Evolutionary conservation across 179 eudicot species (phyloP).

Genomic region (Spergularia azorica): DNA sequence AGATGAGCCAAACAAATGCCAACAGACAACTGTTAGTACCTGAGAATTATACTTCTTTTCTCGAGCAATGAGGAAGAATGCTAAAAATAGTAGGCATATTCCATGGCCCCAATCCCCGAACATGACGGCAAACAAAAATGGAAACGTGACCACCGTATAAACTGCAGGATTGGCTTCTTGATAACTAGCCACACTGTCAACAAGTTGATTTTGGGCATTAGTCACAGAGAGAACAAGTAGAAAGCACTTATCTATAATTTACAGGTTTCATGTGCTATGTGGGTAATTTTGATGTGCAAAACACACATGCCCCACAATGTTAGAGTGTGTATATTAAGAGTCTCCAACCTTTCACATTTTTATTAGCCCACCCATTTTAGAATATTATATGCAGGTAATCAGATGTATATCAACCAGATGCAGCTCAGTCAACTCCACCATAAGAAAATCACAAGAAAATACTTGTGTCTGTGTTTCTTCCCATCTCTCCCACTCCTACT

Average conservation of each 20-base stretch:
- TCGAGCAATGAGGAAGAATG: slow-evolving; percentile 79
- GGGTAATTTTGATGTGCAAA: neutral
- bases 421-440: neutral
- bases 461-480: neutral
- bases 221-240: neutral
- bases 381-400: no score
- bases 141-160: slow-evolving; percentile 84
- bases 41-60: slow-evolving; percentile 84
- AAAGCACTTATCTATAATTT: neutral
- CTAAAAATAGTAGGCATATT: slow-evolving; percentile 83
- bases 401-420: no score
- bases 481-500: neutral
- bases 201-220: slow-evolving; percentile 27
- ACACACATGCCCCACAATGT: neutral
- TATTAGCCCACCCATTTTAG: neutral
- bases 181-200: slow-evolving; percentile 86
- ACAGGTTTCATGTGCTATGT: neutral
- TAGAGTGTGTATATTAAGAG: neutral
- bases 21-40: slow-evolving; percentile 42
- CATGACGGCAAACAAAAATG: slow-evolving; percentile 98
- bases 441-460: neutral
- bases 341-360: neutral
- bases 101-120: slow-evolving; percentile 99
- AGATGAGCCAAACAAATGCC: neutral
- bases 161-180: slow-evolving; percentile 99